Base-by-base conservation (phyloP, 1,139 yeast species). In the Candida mesenterica region DNA sequence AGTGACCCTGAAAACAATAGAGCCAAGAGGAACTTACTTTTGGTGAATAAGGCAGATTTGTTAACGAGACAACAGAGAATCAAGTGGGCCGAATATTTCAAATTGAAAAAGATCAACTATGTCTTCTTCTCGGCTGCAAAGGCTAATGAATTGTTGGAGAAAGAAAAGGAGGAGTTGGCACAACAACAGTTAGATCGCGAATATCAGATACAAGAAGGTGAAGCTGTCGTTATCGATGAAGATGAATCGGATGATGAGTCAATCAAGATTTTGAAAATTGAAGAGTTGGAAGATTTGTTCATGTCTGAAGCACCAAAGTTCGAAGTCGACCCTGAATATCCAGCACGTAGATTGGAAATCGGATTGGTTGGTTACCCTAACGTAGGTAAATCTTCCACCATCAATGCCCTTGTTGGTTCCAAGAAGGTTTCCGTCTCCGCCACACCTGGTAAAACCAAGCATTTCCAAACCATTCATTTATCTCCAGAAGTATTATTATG, bases 371-470 rank as follows among this genome's bases (percentile, higher is more conserved):
- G 99, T 31, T 90, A 90, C 58, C 96, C 96, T 22, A 88, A 90
- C 59, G 97, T 90, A 35, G 97, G 97, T 71, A 90, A 90, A 61
- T 90, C 97, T 1, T 89, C 97, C 8, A 90, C 97, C 8, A 90
- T 90, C 51, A 90, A 90, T 60, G 96, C 97, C 0, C 72, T 94
- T 33, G 94, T 92, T 33, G 98, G 98, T 15, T 81, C 97, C 17
- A 94, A 94, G 57, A 90, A 88, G 57, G 99, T 94, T 9, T 89
- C 97, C 1, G 98, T 94, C 26, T 92, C 98, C 2, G 75, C 98
- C 2, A 94, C 98, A 0, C 99, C 99, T 5, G 99, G 99, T 68
- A 94, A 94, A 60, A 94, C 99, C 13, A 94, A 94, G 61, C 99
- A 94, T 72, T 94, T 94, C 73, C 99, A 94, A 68, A 94, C 99